A percentile compares a stretch with the other conserved stretches of the same genome.
phyloP scores from a whole-genome alignment of 345 rosid species.

The Moringa oleifera region DNA sequence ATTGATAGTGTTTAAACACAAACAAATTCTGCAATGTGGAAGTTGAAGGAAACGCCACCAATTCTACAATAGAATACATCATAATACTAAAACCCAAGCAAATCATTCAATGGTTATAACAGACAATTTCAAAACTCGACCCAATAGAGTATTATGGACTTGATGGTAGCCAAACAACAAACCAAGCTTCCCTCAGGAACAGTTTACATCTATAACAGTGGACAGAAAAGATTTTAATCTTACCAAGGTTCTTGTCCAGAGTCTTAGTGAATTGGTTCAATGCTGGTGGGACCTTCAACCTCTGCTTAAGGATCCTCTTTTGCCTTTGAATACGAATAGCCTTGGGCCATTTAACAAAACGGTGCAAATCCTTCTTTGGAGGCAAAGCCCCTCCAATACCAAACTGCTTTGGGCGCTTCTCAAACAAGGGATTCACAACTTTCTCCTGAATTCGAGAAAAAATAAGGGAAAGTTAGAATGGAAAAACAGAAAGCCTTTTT shows the following conservation, averaged over 20 bases:
- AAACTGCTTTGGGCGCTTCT: constrained; percentile 80
- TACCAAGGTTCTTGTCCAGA: constrained; percentile 84
- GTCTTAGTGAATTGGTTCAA: constrained; percentile 89
- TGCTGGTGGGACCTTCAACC: constrained; percentile 89
- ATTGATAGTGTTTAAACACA: too few species aligned
- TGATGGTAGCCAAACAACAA: too few species aligned
- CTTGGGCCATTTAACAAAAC: constrained; percentile 76
- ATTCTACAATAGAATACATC: too few species aligned
- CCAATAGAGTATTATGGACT: too few species aligned
- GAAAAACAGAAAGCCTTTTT: too few species aligned
- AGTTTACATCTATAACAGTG: too few species aligned
- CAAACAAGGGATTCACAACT: constrained; percentile 64
- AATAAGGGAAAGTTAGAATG: not conserved
- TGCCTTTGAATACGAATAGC: constrained; percentile 70
- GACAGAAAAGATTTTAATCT: not conserved
- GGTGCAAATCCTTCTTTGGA: constrained; percentile 71
- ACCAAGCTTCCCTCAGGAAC: too few species aligned
- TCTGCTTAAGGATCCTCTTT: constrained; percentile 70
- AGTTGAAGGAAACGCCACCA: too few species aligned
- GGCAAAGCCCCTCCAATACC: constrained; percentile 90
- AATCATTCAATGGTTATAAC: too few species aligned
- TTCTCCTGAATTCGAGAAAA: constrained; percentile 36
- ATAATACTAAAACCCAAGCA: too few species aligned
- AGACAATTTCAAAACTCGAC: too few species aligned
- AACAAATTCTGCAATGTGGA: too few species aligned